Conservation (phyloP, 208 protist species). For the Trypanosoma boissoni region DNA sequence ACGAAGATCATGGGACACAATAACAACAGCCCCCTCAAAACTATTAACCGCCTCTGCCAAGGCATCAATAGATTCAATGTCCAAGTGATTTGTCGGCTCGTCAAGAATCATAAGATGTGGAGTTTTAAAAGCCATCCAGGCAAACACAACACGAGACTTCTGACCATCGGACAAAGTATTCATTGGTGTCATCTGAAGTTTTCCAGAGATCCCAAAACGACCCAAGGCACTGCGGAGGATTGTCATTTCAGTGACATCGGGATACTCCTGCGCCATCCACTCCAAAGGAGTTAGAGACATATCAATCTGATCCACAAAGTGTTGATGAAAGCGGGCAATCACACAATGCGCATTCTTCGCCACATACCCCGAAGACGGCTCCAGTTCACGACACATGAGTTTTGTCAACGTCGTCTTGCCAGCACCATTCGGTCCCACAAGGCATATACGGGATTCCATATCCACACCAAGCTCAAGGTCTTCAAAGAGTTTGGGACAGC, state of each 20-base stretch:
- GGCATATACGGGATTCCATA: conserved; percentile 94
- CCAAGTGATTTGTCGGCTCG: conserved; percentile 97
- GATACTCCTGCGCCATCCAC: conserved; percentile 94
- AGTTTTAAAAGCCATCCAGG: conserved; percentile 90
- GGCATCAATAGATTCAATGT: conserved; percentile 97
- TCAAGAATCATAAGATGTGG: conserved; percentile 97
- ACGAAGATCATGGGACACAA: conserved; percentile 96
- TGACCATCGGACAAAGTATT: conserved; percentile 95
- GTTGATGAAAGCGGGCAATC: conserved; percentile 96
- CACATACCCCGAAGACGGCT: conserved; percentile 88
- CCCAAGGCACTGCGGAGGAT: conserved; percentile 93
- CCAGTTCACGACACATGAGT: conserved; percentile 93
- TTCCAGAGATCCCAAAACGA: conserved; percentile 91
- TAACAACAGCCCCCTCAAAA: conserved; percentile 94
- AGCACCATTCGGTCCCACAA: conserved; percentile 97
- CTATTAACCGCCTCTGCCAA: conserved; percentile 91
- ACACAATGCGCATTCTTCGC: conserved; percentile 91
- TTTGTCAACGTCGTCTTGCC: conserved; percentile 97
- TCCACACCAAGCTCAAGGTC: conserved; percentile 94
- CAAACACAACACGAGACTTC: conserved; percentile 96
- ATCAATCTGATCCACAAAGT: conserved; percentile 96
- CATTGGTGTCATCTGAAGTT: conserved; percentile 91
- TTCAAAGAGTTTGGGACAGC: conserved; percentile 82
- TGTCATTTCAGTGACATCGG: conserved; percentile 76
- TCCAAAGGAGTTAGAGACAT: conserved; percentile 91